Conservation (phyloP, 345 rosid species). For the Triadica sebifera region DNA sequence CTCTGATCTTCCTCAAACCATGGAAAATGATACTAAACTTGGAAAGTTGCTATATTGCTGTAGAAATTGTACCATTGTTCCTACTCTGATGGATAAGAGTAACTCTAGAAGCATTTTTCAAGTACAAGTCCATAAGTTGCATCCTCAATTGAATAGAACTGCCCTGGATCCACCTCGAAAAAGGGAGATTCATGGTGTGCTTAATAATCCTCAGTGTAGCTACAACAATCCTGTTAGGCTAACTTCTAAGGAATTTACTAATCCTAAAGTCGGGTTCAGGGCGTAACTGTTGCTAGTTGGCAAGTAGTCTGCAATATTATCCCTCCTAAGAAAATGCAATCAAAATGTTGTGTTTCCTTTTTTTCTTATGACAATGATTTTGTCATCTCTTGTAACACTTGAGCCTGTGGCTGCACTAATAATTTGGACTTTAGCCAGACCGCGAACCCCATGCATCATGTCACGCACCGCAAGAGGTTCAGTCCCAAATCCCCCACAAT, state of each 20-base stretch:
- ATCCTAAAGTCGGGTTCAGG: no score
- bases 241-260: slow-evolving; percentile 69
- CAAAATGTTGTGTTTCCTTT: no score
- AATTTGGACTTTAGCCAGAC: no score
- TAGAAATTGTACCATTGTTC: slow-evolving; percentile 64
- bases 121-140: slow-evolving; percentile 67
- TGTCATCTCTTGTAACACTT: no score
- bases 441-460: no score
- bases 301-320: no score
- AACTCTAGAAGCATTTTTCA: slow-evolving; percentile 67
- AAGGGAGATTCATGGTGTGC: slow-evolving; percentile 64
- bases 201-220: slow-evolving; percentile 64
- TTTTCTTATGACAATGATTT: no score
- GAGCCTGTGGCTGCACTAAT: no score
- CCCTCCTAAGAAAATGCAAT: no score
- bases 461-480: no score
- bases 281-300: no score
- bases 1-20: slow-evolving; percentile 60
- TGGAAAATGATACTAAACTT: slow-evolving; percentile 47
- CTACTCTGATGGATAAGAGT: slow-evolving; percentile 56
- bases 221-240: slow-evolving; percentile 77
- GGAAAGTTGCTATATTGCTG: slow-evolving; percentile 84
- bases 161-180: slow-evolving; percentile 67
- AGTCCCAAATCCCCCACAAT: no score
- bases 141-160: slow-evolving; percentile 64